These are phyloP conservation scores for Clitocybe nebularis DNA, from an alignment of 1,284 basidiomycete species.

Conservation along the genomic window DNA sequence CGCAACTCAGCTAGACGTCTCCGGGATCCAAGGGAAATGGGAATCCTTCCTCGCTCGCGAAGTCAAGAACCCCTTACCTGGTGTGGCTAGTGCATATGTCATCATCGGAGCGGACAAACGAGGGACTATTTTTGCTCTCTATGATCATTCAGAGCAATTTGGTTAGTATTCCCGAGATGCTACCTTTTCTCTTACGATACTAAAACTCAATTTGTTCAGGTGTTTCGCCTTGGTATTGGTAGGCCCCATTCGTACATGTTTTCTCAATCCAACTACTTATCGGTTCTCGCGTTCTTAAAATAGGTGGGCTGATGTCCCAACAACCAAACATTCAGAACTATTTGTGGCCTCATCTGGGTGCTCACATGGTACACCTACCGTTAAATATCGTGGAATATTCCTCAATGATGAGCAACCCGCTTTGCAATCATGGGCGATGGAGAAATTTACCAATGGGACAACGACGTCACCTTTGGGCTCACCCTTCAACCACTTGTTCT, in stretches of 20 bases:
- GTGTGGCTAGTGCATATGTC: slow-evolving; percentile 57
- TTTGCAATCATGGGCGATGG: slow-evolving; percentile 57
- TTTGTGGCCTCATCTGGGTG: slow-evolving; percentile 50
- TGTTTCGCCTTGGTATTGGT: slow-evolving; percentile 67
- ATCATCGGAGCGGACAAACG: slow-evolving; percentile 65
- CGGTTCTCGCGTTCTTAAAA: slow-evolving; percentile 10
- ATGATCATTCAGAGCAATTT: slow-evolving; percentile 71
- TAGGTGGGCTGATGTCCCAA: slow-evolving; percentile 70
- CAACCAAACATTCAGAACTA: slow-evolving; percentile 44
- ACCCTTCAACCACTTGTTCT: slow-evolving; percentile 66
- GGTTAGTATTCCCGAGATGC: slow-evolving; percentile 34
- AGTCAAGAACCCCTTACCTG: slow-evolving; percentile 54
- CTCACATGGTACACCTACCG: slow-evolving; percentile 62
- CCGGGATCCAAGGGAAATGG: slow-evolving; percentile 58
- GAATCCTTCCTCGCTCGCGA: slow-evolving; percentile 54
- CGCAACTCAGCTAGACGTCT: slow-evolving; percentile 49
- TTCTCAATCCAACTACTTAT: slow-evolving; percentile 3
- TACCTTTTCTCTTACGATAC: slow-evolving; percentile 5
- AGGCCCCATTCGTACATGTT: slow-evolving; percentile 18
- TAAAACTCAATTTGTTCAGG: slow-evolving; percentile 28
- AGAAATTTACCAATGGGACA: slow-evolving; percentile 66
- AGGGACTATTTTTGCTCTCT: slow-evolving; percentile 65
- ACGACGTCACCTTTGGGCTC: slow-evolving; percentile 44
- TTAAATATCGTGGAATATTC: slow-evolving; percentile 70
- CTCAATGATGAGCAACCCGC: slow-evolving; percentile 66